Evolutionary conservation across 1,139 yeast species (phyloP).

Genomic region (Sugiyamaella neomexicana): DNA sequence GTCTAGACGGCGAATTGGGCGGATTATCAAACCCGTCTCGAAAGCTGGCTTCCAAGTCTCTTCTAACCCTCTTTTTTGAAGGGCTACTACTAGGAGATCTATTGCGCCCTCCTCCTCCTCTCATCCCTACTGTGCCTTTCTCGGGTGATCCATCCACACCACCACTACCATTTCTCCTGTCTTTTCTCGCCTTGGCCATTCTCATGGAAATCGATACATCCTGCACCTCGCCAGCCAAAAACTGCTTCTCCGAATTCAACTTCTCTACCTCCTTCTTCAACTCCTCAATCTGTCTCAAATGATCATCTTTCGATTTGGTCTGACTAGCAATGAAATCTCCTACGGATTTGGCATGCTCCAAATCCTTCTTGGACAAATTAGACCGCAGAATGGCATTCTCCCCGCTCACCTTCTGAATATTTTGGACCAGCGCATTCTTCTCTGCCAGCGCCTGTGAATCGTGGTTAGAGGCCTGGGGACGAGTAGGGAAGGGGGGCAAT

Average conservation of each 20-base stretch:
- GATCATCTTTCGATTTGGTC: constrained; percentile 38
- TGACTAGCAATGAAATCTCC: constrained; percentile 45
- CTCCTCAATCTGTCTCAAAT: constrained; percentile 47
- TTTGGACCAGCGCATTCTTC: constrained; percentile 34
- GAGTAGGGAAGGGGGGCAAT: not conserved
- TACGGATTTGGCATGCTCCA: constrained; percentile 49
- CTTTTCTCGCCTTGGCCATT: constrained; percentile 2
- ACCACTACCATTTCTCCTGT: not conserved
- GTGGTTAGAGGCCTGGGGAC: too few relatives aligned
- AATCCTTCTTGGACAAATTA: constrained; percentile 54
- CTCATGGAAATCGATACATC: constrained; percentile 26
- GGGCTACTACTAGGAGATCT: constrained; percentile 18
- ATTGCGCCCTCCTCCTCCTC: not conserved
- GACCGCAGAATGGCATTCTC: constrained; percentile 75
- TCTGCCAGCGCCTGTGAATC: constrained; percentile 11
- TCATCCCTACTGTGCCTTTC: too few relatives aligned
- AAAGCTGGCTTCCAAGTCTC: constrained; percentile 32
- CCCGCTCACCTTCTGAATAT: constrained; percentile 44
- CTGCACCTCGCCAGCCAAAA: constrained; percentile 49
- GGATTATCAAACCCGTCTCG: constrained; percentile 32
- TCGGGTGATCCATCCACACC: not conserved
- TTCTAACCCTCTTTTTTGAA: constrained; percentile 20
- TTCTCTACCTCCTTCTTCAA: constrained; percentile 52
- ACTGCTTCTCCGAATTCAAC: constrained; percentile 70
- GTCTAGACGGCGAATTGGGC: constrained; percentile 18